phyloP scores from a whole-genome alignment of 2,329 filamentous ascomycete genomes.

The Fusarium goolgardi region DNA sequence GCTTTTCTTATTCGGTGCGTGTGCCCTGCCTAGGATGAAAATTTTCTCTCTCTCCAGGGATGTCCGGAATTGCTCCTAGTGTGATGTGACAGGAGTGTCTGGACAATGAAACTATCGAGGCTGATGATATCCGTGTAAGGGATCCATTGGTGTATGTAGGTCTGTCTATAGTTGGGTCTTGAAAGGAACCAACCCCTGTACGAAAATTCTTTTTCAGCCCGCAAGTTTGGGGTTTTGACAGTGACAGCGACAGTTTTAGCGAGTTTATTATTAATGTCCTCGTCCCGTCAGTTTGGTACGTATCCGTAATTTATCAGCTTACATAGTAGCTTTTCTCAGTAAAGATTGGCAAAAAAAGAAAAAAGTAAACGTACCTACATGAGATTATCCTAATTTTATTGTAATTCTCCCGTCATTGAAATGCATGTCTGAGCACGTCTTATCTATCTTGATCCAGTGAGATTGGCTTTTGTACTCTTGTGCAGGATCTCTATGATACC shows the following conservation, averaged over 20 bases:
- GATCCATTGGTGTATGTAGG: constrained; percentile 6
- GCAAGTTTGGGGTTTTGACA: neutral
- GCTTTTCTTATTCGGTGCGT: neutral
- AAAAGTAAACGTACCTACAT: neutral
- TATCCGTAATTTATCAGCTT: constrained; percentile 1
- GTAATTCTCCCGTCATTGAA: constrained; percentile 29
- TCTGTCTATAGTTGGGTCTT: neutral
- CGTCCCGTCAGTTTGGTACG: constrained; percentile 1
- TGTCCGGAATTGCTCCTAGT: constrained; percentile 25
- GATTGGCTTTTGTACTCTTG: neutral
- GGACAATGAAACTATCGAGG: constrained; percentile 15
- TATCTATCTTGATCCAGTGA: constrained; percentile 13
- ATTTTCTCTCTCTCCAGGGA: neutral
- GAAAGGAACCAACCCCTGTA: constrained; percentile 5
- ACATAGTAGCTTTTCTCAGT: neutral
- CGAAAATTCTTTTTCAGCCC: constrained; percentile 24
- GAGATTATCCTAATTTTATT: constrained; percentile 7
- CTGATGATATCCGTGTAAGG: neutral
- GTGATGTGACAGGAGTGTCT: neutral
- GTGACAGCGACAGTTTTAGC: constrained; percentile 11
- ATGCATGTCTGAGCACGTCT: constrained; percentile 14
- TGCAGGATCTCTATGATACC: constrained; percentile 34
- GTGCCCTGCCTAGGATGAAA: constrained; percentile 8
- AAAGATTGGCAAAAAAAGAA: neutral
- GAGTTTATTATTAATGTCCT: constrained; percentile 9